phyloP scores from a whole-genome alignment of 2,329 filamentous ascomycete species.

The Alternaria novae-zelandiae region DNA sequence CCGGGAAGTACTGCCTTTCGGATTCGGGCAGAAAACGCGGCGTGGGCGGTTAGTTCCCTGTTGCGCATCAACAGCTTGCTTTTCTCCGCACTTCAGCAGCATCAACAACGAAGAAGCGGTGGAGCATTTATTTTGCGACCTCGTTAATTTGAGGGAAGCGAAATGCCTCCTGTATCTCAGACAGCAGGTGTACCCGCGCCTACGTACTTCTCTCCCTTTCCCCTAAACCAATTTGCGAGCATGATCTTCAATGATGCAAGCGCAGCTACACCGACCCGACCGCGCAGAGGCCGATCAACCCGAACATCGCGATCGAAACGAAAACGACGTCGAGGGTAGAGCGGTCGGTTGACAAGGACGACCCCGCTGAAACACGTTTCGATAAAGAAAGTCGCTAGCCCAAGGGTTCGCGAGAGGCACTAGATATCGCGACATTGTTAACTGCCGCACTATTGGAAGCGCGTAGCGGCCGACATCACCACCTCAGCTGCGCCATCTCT shows the following conservation, averaged over 20 bases:
- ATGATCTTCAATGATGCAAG: constrained; percentile 1
- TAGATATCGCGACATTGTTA: not conserved
- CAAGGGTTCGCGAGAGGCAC: not conserved
- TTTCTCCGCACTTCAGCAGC: not conserved
- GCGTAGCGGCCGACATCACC: not conserved
- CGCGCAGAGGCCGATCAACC: constrained; percentile 1
- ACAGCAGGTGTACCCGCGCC: not conserved
- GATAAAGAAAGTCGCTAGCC: constrained; percentile 4
- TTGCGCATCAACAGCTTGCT: not conserved
- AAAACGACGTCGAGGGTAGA: not conserved
- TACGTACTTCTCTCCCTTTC: not conserved
- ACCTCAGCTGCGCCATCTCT: constrained; percentile 2
- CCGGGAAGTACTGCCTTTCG: not conserved
- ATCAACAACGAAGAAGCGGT: not conserved
- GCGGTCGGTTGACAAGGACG: not conserved
- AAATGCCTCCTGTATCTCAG: not conserved
- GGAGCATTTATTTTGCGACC: not conserved
- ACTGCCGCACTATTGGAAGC: constrained; percentile 3
- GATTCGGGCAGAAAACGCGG: not conserved
- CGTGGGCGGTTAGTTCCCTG: not conserved
- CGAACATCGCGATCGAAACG: not conserved
- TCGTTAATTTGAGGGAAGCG: not conserved
- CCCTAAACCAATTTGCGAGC: not conserved
- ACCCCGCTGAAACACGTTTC: constrained; percentile 9
- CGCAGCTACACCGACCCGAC: constrained; percentile 4